Evolutionary conservation across 805 yeast species (phyloP).

Genomic region (Martiniozyma abietophila): DNA sequence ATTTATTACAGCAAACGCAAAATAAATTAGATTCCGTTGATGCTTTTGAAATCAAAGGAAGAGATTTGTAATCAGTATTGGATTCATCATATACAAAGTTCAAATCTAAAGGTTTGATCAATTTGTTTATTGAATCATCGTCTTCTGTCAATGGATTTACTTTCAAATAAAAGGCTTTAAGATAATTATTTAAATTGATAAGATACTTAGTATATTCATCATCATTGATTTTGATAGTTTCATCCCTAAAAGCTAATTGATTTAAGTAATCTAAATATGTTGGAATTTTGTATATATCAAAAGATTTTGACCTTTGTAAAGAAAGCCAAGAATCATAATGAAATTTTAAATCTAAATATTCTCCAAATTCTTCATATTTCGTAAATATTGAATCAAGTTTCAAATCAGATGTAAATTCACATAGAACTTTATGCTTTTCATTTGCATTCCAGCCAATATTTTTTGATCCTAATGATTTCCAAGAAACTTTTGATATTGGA

Average conservation of each 20-base stretch:
- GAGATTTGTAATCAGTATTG: no score
- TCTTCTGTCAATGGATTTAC: slow-evolving; percentile 38
- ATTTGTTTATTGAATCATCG: slow-evolving; percentile 14
- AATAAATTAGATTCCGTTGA: not conserved
- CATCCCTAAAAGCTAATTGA: slow-evolving; percentile 9
- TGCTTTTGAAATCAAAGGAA: no score
- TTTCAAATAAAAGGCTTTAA: slow-evolving; percentile 37
- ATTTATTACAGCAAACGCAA: slow-evolving; percentile 57
- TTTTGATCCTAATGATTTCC: slow-evolving; percentile 6
- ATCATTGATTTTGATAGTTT: slow-evolving; percentile 20
- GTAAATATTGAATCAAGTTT: slow-evolving; percentile 33
- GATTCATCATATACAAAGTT: no score
- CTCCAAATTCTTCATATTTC: slow-evolving; percentile 56
- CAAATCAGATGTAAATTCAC: slow-evolving; percentile 2
- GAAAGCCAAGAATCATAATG: slow-evolving; percentile 48
- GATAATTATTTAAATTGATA: slow-evolving; percentile 36
- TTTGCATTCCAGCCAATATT: slow-evolving; percentile 23
- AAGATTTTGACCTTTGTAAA: slow-evolving; percentile 23
- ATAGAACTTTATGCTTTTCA: slow-evolving; percentile 35
- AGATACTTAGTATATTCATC: slow-evolving; percentile 37
- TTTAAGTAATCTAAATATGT: slow-evolving; percentile 15
- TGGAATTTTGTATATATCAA: slow-evolving; percentile 11
- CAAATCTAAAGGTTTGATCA: slow-evolving; percentile 4
- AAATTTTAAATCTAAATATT: slow-evolving; percentile 45
- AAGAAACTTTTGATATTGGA: no score